Evolutionary conservation across 2,329 filamentous ascomycete species (phyloP).

Genomic region (Davidsoniella eucalypti): DNA sequence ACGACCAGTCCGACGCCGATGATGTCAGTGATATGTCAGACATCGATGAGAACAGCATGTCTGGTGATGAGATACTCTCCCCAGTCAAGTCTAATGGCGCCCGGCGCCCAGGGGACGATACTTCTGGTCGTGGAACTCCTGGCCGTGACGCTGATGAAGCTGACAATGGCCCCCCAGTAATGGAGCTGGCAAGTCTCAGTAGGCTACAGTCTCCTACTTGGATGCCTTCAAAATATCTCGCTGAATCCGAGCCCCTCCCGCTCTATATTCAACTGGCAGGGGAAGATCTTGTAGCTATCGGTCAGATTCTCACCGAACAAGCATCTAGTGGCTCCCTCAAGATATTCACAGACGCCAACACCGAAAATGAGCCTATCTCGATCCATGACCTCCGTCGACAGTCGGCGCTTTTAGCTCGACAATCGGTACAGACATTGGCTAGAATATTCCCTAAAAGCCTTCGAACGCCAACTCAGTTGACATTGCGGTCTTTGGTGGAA

Average conservation of each 20-base stretch:
- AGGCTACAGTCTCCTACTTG: conserved; percentile 32
- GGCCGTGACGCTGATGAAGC: conserved; percentile 32
- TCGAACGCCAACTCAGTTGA: conserved; percentile 23
- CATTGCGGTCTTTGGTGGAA: conserved; percentile 34
- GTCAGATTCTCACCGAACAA: conserved; percentile 58
- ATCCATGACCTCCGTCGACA: conserved; percentile 15
- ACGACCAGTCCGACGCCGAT: conserved; percentile 26
- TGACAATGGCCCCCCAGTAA: conserved; percentile 25
- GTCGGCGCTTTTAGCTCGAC: conserved; percentile 27
- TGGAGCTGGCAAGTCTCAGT: conserved; percentile 33
- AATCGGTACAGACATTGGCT: conserved; percentile 32
- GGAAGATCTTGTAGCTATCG: conserved; percentile 47
- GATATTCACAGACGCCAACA: conserved; percentile 16
- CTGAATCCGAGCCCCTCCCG: conserved; percentile 38
- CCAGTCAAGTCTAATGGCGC: conserved; percentile 29
- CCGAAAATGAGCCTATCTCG: background rate
- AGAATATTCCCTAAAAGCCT: conserved; percentile 29
- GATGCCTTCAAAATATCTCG: conserved; percentile 38
- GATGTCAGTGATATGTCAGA: conserved; percentile 38
- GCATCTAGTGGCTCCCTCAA: conserved; percentile 36
- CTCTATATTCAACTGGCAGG: conserved; percentile 32
- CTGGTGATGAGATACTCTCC: conserved; percentile 32
- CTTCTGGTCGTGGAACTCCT: conserved; percentile 34
- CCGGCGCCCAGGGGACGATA: conserved; percentile 31
- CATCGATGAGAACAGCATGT: conserved; percentile 35